A percentile compares a stretch with the other conserved stretches of the same genome.
Conservation (phyloP, 129 eudicot genomes). For the Artemisia argyi region DNA sequence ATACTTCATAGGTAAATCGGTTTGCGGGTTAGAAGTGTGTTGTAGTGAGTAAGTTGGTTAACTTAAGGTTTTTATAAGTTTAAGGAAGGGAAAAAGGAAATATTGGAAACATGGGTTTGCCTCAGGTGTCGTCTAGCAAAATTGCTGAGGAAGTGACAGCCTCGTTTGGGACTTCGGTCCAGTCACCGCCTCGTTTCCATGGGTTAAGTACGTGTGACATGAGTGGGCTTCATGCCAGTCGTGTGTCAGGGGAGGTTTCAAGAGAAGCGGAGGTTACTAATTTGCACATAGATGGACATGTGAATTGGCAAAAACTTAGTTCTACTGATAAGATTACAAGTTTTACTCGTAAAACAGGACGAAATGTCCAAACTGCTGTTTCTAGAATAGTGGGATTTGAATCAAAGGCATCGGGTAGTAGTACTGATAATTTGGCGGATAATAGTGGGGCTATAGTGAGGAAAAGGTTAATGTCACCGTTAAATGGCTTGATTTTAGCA, state of each 20-base stretch:
- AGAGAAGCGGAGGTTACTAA: slow-evolving; percentile 35
- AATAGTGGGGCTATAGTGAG: slow-evolving; percentile 46
- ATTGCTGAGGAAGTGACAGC: slow-evolving; percentile 65
- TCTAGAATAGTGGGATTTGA: slow-evolving; percentile 91
- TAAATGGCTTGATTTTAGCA: slow-evolving; percentile 51
- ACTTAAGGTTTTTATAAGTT: slow-evolving; percentile 7
- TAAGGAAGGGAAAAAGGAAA: slow-evolving; percentile 8
- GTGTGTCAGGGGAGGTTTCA: slow-evolving; percentile 34
- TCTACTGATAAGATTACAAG: slow-evolving; percentile 41
- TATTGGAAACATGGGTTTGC: slow-evolving; percentile 74
- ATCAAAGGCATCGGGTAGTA: slow-evolving; percentile 37
- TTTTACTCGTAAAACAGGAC: slow-evolving; percentile 34
- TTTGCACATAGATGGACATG: slow-evolving; percentile 52
- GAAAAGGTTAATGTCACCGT: slow-evolving; percentile 69
- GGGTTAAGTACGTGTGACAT: slow-evolving; percentile 55
- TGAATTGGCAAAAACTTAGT: slow-evolving; percentile 46
- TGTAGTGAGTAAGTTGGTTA: slow-evolving; percentile 21
- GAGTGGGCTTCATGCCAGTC: slow-evolving; percentile 53
- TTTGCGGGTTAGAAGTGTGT: slow-evolving; percentile 6
- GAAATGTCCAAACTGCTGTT: slow-evolving; percentile 54
- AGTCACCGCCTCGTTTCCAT: slow-evolving; percentile 54
- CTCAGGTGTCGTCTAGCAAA: slow-evolving; percentile 57
- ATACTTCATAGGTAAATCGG: slow-evolving; percentile 13
- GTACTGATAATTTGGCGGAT: slow-evolving; percentile 28
- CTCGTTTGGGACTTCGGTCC: slow-evolving; percentile 62